Evolutionary conservation across 2,329 filamentous ascomycete genomes (phyloP), one percentile per base, ranked within the genome.

Genomic region (Clarireedia monteithiana): DNA sequence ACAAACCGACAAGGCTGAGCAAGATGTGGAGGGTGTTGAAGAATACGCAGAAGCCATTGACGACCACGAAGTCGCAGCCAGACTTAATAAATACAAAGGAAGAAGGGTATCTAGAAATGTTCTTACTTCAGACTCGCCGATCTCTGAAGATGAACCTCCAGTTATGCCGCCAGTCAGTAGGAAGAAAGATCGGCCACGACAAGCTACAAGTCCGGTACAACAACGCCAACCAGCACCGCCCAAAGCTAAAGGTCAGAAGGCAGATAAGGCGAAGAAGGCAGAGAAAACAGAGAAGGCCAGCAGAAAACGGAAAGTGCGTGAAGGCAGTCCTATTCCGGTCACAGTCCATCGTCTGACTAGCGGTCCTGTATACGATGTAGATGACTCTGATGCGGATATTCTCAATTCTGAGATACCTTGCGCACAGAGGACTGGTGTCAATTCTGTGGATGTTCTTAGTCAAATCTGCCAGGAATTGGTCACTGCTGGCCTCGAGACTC

Each of bases 391-490:
- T 20, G 68, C 70, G 2, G 74, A 81, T 46, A 73, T 77, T 0
- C 70, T 81, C 4, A 74, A 75, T 46, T 65, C 71, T 2, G 76
- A 80, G 4, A 79, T 84, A 2, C 78, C 81, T 0, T 81, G 78
- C 58, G 71, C 75, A 0, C 78, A 77, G 48, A 62, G 61, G 74
- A 76, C 72, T 23, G 80, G 80, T 47, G 82, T 85, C 61, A 86
- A 82, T 48, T 75, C 79, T 0, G 73, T 86, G 2, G 83, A 86
- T 61, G 82, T 86, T 1, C 72, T 86, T 39, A 74, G 77, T 5
- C 78, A 84, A 60, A 74, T 85, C 14, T 85, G 80, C 64, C 77
- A 82, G 36, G 82, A 86, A 63, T 74, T 84, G 34, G 72, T 84
- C 20, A 74, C 74, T n/a, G 70, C 73, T 2, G 77, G 73, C 14